Evolutionary conservation across 352 stramenopile genomes (phyloP), one percentile per base, ranked within the genome.

Genomic region (Pythium chondricola): DNA sequence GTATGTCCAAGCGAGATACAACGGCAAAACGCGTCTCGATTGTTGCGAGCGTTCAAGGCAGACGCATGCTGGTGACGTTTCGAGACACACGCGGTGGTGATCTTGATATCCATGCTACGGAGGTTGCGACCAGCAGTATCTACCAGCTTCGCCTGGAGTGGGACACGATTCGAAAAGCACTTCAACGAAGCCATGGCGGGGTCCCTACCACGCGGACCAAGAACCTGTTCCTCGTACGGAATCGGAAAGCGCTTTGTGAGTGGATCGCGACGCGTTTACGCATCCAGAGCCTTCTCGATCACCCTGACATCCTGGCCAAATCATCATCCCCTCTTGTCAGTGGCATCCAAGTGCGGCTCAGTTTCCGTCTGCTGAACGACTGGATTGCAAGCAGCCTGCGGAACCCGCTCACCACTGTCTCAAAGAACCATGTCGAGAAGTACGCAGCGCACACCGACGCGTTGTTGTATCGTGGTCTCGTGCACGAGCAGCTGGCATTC

Each of bases 221-320:
- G 9, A 69, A 70, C 40, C 8, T 85, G 26, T 41, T 75, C 5
- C 61, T 85, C 2, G 48, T 57, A 14, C 56, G 61, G 13, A 83
- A 85, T 45, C 52, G 65, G 1, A 52, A 26, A 10, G 31, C 69
- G 25, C 22, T 89, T 18, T 89, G 59, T 18, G 55, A 75, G 17
- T 87, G 72, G 74, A 74, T 89, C 29, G 57, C 48, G 3, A 56
- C 47, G 29, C 71, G 67, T 16, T 36, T 89, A 10, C 60, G 60
- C 0, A 85, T 89, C 22, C 78, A 85, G 51, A 83, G 47, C 32
- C 52, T 87, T 24, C 31, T 82, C 17, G 71, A 85, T 11, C 78
- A 89, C 43, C 77, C 74, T 3, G 53, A 76, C 22, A 31, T 62
- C 6, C 41, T 84, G 0, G 49, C 59, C 6, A 49, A 69, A 27